Base-by-base conservation (phyloP, 306 rosid genomes). In the Astragalus glycyphyllos region DNA sequence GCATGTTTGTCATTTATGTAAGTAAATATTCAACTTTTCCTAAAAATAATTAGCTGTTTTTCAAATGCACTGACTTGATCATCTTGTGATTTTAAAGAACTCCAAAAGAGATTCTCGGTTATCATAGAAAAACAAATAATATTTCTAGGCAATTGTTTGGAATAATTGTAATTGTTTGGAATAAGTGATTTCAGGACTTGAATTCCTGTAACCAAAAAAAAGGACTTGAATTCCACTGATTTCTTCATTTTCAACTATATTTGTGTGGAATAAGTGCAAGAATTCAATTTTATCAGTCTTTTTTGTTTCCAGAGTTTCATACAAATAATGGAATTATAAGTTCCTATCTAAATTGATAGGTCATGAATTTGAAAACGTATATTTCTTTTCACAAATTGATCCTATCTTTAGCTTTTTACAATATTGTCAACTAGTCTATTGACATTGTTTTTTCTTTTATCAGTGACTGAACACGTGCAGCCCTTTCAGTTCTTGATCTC, bases 401-500 rank as follows among this genome's bases (percentile, higher is more conserved):
- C 38, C 11, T 38, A 48, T 59, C 42, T 58, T 44, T 14, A 59
- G 17, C 75, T 76, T 40, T 8, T 32, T 15, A 40, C 59, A 31
- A 69, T 42, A 67, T 66, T 48, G 65, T 58, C 58, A 14, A 44
- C 61, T 57, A 75, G 58, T 66, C 35, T 58, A 13, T 41, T 42
- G 49, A 49, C 64, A 40, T 15, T 41, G n/a, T 42, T 42, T 23
- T 68, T 29, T 20, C 46, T 62, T 62, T 53, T 42, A 45, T 54
- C 58, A 44, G 59, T 46, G 37, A 45, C 34, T 12, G 61, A 62
- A 44, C 12, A 45, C 7, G 34, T 37, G 44, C 65, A 11, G 55
- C 38, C 72, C 53, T 42, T 32, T 42, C 67, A 54, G 70, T 58
- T 77, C 37, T 31, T 20, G 58, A 51, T 29, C 50, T 41, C 34